Evolutionary conservation across 768 basidiomycete genomes (phyloP).

Genomic region (Hygrocybe punicea): DNA sequence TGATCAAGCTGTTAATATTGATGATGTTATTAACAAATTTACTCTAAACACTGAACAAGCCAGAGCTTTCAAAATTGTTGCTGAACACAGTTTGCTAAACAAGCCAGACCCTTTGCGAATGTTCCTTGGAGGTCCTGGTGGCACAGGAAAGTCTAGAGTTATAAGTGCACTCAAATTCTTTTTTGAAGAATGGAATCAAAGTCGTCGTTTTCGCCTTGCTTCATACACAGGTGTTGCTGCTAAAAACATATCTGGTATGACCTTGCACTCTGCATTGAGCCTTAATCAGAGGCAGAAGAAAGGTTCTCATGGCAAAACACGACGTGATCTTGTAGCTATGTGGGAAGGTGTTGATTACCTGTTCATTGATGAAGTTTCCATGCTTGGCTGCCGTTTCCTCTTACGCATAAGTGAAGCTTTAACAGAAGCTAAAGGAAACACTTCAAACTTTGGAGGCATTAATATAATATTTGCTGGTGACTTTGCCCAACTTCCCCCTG

Average conservation of each 20-base stretch:
- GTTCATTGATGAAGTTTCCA: slow-evolving; percentile 41
- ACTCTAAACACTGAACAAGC: slow-evolving; percentile 36
- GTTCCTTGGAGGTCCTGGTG: slow-evolving; percentile 39
- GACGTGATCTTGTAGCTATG: slow-evolving; percentile 22
- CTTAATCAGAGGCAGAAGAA: slow-evolving; percentile 12
- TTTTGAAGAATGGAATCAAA: slow-evolving; percentile 22
- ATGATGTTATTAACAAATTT: slow-evolving; percentile 19
- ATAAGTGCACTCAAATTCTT: slow-evolving; percentile 35
- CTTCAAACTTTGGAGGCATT: slow-evolving; percentile 34
- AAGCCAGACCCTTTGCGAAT: slow-evolving; percentile 26
- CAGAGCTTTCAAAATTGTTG: slow-evolving; percentile 32
- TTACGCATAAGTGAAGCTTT: slow-evolving; percentile 33
- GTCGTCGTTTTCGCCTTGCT: slow-evolving; percentile 25
- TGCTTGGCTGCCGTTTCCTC: slow-evolving; percentile 36
- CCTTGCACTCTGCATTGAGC: slow-evolving; percentile 35
- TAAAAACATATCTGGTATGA: slow-evolving; percentile 36
- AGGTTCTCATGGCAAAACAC: slow-evolving; percentile 5
- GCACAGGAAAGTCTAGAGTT: slow-evolving; percentile 44
- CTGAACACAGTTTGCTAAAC: slow-evolving; percentile 19
- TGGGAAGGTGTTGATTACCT: slow-evolving; percentile 42
- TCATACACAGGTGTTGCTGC: slow-evolving; percentile 43
- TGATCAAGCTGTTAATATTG: slow-evolving; percentile 13
- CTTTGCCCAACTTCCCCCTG: slow-evolving; percentile 32
- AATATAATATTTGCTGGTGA: slow-evolving; percentile 45
- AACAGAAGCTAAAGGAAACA: slow-evolving; percentile 28